Percentiles rank a stretch among this genome's conserved stretches.
Evolutionary conservation across 345 rosid genomes (phyloP).

Genomic region (Gossypium anomalum): DNA sequence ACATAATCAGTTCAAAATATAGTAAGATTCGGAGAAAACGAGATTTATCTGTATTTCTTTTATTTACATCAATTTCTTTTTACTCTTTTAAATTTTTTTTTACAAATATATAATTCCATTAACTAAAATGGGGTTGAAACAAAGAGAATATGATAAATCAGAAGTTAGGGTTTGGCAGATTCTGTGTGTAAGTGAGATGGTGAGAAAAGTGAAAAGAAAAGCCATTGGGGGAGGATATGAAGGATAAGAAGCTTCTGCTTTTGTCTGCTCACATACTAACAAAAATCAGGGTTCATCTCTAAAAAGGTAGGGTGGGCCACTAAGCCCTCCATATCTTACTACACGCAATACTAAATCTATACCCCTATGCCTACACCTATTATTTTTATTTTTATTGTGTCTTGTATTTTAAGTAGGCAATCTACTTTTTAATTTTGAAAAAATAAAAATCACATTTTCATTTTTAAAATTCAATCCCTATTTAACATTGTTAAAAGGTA

Average conservation of each 20-base stretch:
- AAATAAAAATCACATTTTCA: too few relatives aligned
- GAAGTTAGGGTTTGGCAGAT: slow-evolving; percentile 46
- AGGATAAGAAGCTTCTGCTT: slow-evolving; percentile 54
- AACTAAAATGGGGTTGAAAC: neutral
- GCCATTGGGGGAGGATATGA: neutral
- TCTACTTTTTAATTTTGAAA: neutral
- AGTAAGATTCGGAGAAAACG: too few relatives aligned
- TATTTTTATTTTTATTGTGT: neutral
- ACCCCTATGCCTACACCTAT: neutral
- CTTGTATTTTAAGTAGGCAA: neutral
- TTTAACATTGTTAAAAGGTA: too few relatives aligned
- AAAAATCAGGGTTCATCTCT: slow-evolving; percentile 27
- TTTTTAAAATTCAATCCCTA: too few relatives aligned
- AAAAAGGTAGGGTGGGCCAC: slow-evolving; percentile 32
- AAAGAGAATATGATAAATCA: neutral
- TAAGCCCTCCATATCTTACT: slow-evolving; percentile 30
- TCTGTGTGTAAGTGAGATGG: slow-evolving; percentile 19
- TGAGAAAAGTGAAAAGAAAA: neutral
- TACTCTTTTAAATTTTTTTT: too few relatives aligned
- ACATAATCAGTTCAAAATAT: neutral
- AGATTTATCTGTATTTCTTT: too few relatives aligned
- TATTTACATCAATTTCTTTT: too few relatives aligned
- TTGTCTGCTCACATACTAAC: slow-evolving; percentile 47
- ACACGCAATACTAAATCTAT: slow-evolving; percentile 34
- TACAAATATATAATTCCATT: too few relatives aligned